A percentile compares a stretch with the other conserved stretches of the same genome.
Evolutionary conservation across 1,139 yeast species (phyloP).

Genomic region (Geotrichum bryndzae): DNA sequence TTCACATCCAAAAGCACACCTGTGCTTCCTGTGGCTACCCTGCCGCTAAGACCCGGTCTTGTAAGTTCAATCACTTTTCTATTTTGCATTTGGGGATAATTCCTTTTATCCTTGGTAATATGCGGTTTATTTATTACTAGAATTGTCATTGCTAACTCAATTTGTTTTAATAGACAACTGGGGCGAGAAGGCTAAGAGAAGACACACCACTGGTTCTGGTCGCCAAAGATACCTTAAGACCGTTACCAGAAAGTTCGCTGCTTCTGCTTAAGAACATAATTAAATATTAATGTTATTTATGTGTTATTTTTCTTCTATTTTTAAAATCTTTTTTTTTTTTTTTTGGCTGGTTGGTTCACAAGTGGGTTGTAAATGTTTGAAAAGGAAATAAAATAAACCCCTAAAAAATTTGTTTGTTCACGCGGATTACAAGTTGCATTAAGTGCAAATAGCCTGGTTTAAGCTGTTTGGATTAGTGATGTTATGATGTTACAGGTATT

Average conservation of each 20-base stretch:
- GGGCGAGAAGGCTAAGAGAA: conserved; percentile 99
- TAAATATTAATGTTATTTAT: background rate
- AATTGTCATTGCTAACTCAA: background rate
- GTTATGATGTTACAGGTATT: too few species aligned
- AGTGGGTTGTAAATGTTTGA: too few species aligned
- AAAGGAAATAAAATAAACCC: too few species aligned
- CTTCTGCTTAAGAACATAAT: background rate
- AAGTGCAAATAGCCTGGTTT: too few species aligned
- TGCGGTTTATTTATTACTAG: background rate
- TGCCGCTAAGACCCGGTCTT: conserved; percentile 91
- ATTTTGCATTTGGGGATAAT: background rate
- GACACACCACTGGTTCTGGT: conserved; percentile 99
- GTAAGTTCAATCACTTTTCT: conserved; percentile 7
- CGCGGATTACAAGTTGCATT: too few species aligned
- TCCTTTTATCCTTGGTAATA: background rate
- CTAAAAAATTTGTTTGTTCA: too few species aligned
- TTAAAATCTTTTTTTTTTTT: background rate
- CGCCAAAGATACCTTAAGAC: conserved; percentile 98
- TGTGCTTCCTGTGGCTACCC: conserved; percentile 99
- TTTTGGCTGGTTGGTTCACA: background rate
- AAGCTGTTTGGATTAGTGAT: too few species aligned
- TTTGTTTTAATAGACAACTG: conserved; percentile 73
- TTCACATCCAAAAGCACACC: conserved; percentile 99
- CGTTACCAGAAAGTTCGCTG: conserved; percentile 83
- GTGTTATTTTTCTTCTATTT: background rate